These are phyloP conservation scores for Pseudogymnoascus sp. DNA, from an alignment of 2,329 filamentous ascomycete species.

Conservation along the genomic window DNA sequence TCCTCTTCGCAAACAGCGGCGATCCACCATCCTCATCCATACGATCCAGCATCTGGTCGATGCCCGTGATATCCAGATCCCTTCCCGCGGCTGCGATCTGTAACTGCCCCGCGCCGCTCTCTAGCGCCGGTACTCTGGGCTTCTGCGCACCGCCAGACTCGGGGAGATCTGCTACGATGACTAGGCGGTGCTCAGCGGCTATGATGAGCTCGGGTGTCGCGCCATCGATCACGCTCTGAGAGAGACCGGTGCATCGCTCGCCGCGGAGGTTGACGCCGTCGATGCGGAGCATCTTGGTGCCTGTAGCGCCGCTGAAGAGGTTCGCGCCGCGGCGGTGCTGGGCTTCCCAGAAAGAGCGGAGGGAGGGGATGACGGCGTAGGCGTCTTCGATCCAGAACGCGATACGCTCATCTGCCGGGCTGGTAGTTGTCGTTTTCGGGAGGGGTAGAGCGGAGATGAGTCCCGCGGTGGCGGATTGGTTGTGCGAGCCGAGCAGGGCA, in stretches of 20 bases:
- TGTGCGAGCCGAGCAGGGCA: constrained; percentile 18
- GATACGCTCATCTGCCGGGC: constrained; percentile 25
- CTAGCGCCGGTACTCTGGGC: neutral
- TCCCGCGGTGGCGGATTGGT: constrained; percentile 16
- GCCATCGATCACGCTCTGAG: constrained; percentile 20
- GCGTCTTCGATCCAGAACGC: constrained; percentile 28
- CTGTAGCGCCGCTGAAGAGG: constrained; percentile 19
- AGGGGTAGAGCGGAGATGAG: constrained; percentile 26
- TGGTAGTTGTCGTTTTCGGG: constrained; percentile 20
- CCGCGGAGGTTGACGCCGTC: constrained; percentile 27
- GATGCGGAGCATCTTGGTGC: constrained; percentile 21
- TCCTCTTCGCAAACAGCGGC: constrained; percentile 40
- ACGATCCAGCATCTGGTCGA: constrained; percentile 50
- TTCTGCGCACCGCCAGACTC: constrained; percentile 9
- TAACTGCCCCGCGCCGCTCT: constrained; percentile 19
- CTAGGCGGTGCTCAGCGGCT: constrained; percentile 26
- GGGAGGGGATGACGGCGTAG: constrained; percentile 25
- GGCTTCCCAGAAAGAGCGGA: constrained; percentile 27
- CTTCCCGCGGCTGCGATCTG: constrained; percentile 16
- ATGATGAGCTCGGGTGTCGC: constrained; percentile 23
- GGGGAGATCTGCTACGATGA: constrained; percentile 18
- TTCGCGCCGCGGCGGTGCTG: constrained; percentile 20
- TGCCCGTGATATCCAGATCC: constrained; percentile 54
- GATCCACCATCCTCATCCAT: constrained; percentile 39
- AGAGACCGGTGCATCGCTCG: constrained; percentile 26